These are phyloP conservation scores for Chrysanthemum makinoi DNA, from an alignment of 129 eudicot species.

Conservation along the genomic window DNA sequence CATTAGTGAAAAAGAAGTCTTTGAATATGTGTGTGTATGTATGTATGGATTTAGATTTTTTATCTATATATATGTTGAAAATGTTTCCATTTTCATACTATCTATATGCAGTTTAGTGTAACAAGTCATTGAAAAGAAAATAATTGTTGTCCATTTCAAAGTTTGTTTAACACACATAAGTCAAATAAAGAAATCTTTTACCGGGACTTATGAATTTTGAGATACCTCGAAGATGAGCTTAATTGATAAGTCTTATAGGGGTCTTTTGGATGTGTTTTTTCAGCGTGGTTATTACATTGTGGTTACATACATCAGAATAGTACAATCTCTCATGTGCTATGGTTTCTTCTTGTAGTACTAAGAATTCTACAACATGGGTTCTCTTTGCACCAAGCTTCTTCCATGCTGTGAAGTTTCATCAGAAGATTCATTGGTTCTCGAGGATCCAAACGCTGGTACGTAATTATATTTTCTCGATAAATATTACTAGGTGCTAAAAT, in stretches of 20 bases:
- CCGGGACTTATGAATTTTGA: constrained; percentile 11
- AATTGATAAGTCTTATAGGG: not conserved
- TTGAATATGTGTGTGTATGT: constrained; percentile 16
- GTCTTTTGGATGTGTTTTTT: constrained; percentile 2
- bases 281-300: not conserved
- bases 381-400: constrained; percentile 48
- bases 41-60: constrained; percentile 4
- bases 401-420: constrained; percentile 50
- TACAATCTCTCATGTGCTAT: not conserved
- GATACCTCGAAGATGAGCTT: constrained; percentile 3
- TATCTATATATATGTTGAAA: not conserved
- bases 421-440: constrained; percentile 41
- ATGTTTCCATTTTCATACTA: not conserved
- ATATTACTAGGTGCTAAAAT: constrained; percentile 3
- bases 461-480: not conserved
- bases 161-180: constrained; percentile 25
- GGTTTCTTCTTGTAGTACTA: constrained; percentile 7
- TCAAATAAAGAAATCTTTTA: constrained; percentile 7
- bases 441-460: constrained; percentile 46
- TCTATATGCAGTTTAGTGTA: not conserved
- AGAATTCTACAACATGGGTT: constrained; percentile 43
- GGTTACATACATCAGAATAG: not conserved
- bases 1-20: not conserved
- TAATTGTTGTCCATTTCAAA: constrained; percentile 1
- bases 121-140: not conserved